Evolutionary conservation across 768 basidiomycete genomes (phyloP), one percentile per base, ranked within the genome.

Genomic region (Termitomyces sp.): DNA sequence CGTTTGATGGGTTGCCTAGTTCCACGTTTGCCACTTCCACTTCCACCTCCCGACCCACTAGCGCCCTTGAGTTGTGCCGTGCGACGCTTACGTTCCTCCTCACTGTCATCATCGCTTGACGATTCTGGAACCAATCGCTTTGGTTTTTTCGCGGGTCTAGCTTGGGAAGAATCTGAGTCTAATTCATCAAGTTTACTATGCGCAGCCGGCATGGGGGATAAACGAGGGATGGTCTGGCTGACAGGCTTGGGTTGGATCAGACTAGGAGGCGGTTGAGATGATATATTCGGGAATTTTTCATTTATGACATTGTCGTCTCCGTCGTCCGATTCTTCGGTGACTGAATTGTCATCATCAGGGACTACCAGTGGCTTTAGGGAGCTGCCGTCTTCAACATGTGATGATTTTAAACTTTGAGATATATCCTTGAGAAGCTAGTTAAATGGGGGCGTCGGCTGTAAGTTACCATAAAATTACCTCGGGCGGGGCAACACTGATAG

Each of bases 1-100:
- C 89, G 82, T 72, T 86, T 91, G 60, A 91, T 76, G 5, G 90
- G 90, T 64, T 92, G 89, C 64, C 84, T 81, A 44, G 84, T 77
- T 40, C 85, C 85, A 54, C 84, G 76, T 59, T 77, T 76, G 24
- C 61, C 61, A 30, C 64, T 64, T 12, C 61, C 61, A 30, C 64
- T 64, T 12, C 59, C 61, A 49, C 69, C 67, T 48, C 67, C 62
- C 44, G 45, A 16, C 4, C 26, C 45, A 39, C 24, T 51, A 9
- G 76, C 78, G 58, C 70, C 71, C 60, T 72, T 82, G 53, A 76
- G 69, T 63, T 72, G 74, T 48, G 77, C 71, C 24, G 76, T 69
- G 33, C 71, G 71, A 51, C 69, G 76, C 68, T 75, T 81, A 34
- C 76, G 76, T 37, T 80, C 83, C 22, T 72, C 76, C 61, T 85